Evolutionary conservation across 768 basidiomycete species (phyloP), one percentile per base, ranked within the genome.

Genomic region (Phaeotremella skinneri): DNA sequence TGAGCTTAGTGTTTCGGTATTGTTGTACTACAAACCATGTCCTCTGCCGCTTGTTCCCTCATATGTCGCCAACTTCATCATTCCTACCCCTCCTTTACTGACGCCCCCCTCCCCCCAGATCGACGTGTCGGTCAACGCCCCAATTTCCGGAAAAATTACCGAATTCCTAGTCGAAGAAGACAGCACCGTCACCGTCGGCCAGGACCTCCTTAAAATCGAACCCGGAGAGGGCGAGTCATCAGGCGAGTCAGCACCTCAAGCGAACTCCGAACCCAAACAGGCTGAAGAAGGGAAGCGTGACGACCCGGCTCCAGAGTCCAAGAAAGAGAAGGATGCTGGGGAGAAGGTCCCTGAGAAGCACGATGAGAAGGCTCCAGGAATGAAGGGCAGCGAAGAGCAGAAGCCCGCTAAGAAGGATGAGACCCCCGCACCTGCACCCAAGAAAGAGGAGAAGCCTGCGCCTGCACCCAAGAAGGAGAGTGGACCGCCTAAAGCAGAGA

Each of bases 61-160:
- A n/a, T n/a, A n/a, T n/a, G n/a, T n/a, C n/a, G n/a, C n/a, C n/a
- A n/a, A n/a, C n/a, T n/a, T n/a, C n/a, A n/a, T n/a, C n/a, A n/a
- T n/a, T n/a, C n/a, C 31, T 43, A 53, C n/a, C 2, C n/a, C 1
- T 9, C 23, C 16, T 11, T 55, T 9, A n/a, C 39, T 23, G 14
- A 25, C 39, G 14, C 37, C 30, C 50, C 31, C 21, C 26, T 51
- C 26, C 29, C 29, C 21, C 29, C 23, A 97, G 92, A 97, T 98
- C 69, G 94, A 99, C 76, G 91, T 98, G 43, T 88, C 91, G 3
- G 93, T 99, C 55, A 99, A 96, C 74, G 90, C 94, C 17, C 89
- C 94, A 6, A 80, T 83, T 66, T 83, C 91, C 9, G 94, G 94
- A 14, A 92, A 82, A 49, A 91, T 99, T 63, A 83, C 86, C 20